Conservation (phyloP, 257 asterid species). For the Nicotiana undulata region DNA sequence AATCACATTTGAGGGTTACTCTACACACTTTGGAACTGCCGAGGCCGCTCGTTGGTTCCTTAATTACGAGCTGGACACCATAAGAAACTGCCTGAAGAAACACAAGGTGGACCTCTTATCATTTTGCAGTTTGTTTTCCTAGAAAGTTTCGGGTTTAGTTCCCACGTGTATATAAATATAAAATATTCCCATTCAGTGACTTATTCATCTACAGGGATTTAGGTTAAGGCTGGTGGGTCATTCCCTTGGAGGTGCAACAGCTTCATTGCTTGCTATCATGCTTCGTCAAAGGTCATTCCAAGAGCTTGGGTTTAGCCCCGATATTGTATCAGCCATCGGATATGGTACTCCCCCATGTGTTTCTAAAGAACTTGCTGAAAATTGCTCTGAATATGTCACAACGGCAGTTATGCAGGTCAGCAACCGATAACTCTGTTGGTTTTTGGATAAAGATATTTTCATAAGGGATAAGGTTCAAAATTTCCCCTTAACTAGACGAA, state of each 20-base stretch:
- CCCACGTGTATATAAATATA: neutral
- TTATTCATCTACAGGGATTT: constrained; percentile 85
- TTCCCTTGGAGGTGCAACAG: constrained; percentile 93
- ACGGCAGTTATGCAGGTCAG: constrained; percentile 90
- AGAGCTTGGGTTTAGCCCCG: constrained; percentile 89
- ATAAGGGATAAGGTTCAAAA: too few species aligned
- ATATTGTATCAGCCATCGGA: constrained; percentile 70
- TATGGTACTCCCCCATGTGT: constrained; percentile 93
- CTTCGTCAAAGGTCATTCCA: constrained; percentile 52
- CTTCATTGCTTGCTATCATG: constrained; percentile 89
- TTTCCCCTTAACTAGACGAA: too few species aligned
- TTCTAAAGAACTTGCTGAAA: constrained; percentile 83
- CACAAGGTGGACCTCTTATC: constrained; percentile 50
- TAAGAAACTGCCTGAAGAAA: constrained; percentile 62
- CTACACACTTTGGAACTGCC: constrained; percentile 85
- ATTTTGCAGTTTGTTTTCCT: neutral
- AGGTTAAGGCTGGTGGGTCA: constrained; percentile 99
- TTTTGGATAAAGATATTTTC: neutral
- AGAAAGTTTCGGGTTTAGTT: neutral
- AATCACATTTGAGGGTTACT: constrained; percentile 66
- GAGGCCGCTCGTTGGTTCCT: constrained; percentile 98
- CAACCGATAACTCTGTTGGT: neutral
- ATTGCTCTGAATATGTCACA: constrained; percentile 71
- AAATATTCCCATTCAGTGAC: constrained; percentile 12
- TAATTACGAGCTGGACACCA: constrained; percentile 55